Percentiles rank a stretch among this genome's conserved stretches.
Evolutionary conservation across 441 rosid genomes (phyloP).

Genomic region (Euphorbia schlechtendalii): DNA sequence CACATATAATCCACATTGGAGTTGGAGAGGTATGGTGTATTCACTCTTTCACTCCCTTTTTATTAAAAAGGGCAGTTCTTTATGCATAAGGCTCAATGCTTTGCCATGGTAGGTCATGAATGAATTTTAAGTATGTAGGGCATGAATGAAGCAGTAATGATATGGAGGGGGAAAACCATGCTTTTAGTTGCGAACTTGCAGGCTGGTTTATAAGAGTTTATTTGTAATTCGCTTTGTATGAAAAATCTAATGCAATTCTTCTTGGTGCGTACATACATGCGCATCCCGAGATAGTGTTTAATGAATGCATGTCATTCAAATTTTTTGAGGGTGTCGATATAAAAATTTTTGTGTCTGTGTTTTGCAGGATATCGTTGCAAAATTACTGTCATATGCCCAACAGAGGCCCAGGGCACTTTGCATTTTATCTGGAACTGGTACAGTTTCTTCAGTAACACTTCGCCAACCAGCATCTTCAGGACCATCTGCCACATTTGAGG

Average conservation of each 20-base stretch:
- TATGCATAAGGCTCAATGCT: too few relatives aligned
- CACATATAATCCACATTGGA: conserved; percentile 75
- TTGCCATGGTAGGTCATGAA: too few relatives aligned
- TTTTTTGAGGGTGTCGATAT: conserved; percentile 2
- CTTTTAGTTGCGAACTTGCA: background rate
- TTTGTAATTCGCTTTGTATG: background rate
- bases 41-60: conserved; percentile 1
- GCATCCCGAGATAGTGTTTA: background rate
- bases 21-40: conserved; percentile 69
- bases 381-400: conserved; percentile 67
- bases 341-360: background rate
- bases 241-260: background rate
- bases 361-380: conserved; percentile 77
- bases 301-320: background rate
- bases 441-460: conserved; percentile 79
- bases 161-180: background rate
- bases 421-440: conserved; percentile 85
- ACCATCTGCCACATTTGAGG: conserved; percentile 67
- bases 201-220: background rate
- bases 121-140: background rate
- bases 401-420: conserved; percentile 91
- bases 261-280: background rate
- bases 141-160: background rate
- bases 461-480: conserved; percentile 66
- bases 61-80: background rate